Conservation (phyloP, 805 yeast species). For the Ogataea nonfermentans region DNA sequence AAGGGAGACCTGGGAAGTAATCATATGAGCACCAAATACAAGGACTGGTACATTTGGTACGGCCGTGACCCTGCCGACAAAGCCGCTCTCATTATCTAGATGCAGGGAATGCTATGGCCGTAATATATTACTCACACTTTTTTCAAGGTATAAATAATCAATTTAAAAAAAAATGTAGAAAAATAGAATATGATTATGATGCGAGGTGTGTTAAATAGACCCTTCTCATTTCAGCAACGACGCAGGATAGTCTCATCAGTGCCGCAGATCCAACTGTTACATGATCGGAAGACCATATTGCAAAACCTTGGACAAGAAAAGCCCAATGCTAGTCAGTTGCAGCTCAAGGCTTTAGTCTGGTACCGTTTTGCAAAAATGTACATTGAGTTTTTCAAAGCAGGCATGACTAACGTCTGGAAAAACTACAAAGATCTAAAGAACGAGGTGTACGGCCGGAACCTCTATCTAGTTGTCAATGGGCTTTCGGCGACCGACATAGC, state of each 20-base stretch:
- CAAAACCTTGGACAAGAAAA: conserved; percentile 1
- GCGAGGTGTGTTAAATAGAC: neutral
- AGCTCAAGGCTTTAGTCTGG: conserved; percentile 8
- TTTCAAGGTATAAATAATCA: conserved; percentile 6
- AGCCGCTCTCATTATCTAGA: conserved; percentile 29
- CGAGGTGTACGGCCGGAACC: conserved; percentile 27
- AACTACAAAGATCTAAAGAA: conserved; percentile 36
- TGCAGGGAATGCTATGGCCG: neutral
- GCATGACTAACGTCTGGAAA: conserved; percentile 54
- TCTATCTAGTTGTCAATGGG: conserved; percentile 30
- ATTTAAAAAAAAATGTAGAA: conserved; percentile 2
- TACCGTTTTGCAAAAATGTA: conserved; percentile 25
- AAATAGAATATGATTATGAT: neutral
- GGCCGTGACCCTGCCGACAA: conserved; percentile 65
- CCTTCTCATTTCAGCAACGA: neutral
- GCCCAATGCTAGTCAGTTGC: conserved; percentile 5
- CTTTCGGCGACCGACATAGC: conserved; percentile 25
- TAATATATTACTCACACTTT: conserved; percentile 5
- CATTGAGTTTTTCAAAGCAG: conserved; percentile 54
- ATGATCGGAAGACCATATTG: neutral
- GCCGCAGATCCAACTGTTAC: conserved; percentile 25
- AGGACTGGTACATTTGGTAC: conserved; percentile 63
- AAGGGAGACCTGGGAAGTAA: conserved; percentile 15
- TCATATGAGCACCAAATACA: conserved; percentile 43
- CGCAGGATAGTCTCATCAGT: neutral